Evolutionary conservation across 345 rosid genomes (phyloP).

Genomic region (Lepidium aucheri): DNA sequence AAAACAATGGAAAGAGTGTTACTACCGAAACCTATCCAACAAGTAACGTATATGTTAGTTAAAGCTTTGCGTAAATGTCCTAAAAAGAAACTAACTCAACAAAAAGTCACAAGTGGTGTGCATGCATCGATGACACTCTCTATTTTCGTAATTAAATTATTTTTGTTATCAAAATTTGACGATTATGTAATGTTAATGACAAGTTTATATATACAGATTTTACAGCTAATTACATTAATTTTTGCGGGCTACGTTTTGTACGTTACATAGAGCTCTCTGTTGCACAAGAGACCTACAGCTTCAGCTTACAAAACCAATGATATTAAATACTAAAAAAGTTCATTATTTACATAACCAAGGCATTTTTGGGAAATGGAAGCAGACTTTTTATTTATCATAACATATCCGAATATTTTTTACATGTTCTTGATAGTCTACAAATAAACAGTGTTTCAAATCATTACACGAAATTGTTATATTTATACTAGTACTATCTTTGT

Average conservation of each 20-base stretch:
- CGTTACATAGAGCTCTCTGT: background rate
- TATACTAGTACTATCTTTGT: background rate
- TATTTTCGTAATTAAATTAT: background rate
- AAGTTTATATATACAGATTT: no score
- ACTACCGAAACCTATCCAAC: constrained; percentile 13
- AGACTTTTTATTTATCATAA: background rate
- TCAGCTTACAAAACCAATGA: constrained; percentile 5
- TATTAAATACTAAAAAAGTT: background rate
- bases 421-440: constrained; percentile 5
- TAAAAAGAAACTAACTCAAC: constrained; percentile 11
- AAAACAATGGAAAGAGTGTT: background rate
- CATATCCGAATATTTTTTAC: background rate
- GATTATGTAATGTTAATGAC: no score
- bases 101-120: constrained; percentile 15
- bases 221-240: background rate
- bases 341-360: constrained; percentile 3
- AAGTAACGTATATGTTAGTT: constrained; percentile 27
- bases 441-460: background rate
- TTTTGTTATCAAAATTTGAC: no score
- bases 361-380: constrained; percentile 17
- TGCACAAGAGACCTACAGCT: constrained; percentile 11
- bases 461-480: background rate
- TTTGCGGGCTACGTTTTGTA: constrained; percentile 21
- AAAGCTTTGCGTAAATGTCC: constrained; percentile 17
- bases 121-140: constrained; percentile 17